Percentiles rank a stretch among this genome's conserved stretches.
Evolutionary conservation across 352 stramenopile species (phyloP).

Genomic region (Phytophthora fragariae): DNA sequence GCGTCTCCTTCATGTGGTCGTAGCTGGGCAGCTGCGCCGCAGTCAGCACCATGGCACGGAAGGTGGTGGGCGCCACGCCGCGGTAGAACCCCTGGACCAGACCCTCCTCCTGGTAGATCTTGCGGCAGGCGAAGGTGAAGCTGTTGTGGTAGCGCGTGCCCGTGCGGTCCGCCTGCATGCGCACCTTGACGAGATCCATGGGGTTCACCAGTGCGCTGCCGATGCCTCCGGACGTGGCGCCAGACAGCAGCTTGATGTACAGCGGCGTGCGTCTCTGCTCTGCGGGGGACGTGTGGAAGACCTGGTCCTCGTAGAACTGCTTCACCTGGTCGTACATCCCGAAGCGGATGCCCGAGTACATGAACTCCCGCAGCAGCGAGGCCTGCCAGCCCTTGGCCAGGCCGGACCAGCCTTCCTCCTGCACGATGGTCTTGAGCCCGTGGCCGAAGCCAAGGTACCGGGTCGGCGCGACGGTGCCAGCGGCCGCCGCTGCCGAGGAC

Average conservation of each 20-base stretch:
- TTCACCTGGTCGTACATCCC: slow-evolving; percentile 85
- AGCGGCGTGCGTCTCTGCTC: slow-evolving; percentile 48
- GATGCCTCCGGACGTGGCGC: slow-evolving; percentile 67
- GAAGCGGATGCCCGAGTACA: slow-evolving; percentile 83
- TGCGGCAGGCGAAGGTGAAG: slow-evolving; percentile 65
- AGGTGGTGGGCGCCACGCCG: slow-evolving; percentile 69
- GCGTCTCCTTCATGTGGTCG: slow-evolving; percentile 78
- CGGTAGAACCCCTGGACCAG: slow-evolving; percentile 76
- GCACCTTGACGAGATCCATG: slow-evolving; percentile 82
- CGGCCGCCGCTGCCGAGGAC: slow-evolving; percentile 43
- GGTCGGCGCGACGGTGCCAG: slow-evolving; percentile 41
- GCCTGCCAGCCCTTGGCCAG: slow-evolving; percentile 70
- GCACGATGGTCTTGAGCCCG: slow-evolving; percentile 60
- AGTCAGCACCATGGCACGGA: slow-evolving; percentile 78
- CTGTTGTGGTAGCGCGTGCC: slow-evolving; percentile 68
- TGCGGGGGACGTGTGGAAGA: slow-evolving; percentile 50
- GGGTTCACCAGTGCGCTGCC: slow-evolving; percentile 79
- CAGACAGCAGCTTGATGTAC: slow-evolving; percentile 75
- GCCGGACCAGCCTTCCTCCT: slow-evolving; percentile 64
- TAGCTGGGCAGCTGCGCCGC: slow-evolving; percentile 82
- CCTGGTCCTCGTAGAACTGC: slow-evolving; percentile 64
- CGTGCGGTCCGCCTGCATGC: slow-evolving; percentile 78
- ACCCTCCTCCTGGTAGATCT: slow-evolving; percentile 71
- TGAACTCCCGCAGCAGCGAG: slow-evolving; percentile 71
- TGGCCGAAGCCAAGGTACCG: slow-evolving; percentile 69